These are phyloP conservation scores for Hypoxylon crocopeplum DNA, from an alignment of 495 filamentous ascomycete species.

Conservation along the genomic window DNA sequence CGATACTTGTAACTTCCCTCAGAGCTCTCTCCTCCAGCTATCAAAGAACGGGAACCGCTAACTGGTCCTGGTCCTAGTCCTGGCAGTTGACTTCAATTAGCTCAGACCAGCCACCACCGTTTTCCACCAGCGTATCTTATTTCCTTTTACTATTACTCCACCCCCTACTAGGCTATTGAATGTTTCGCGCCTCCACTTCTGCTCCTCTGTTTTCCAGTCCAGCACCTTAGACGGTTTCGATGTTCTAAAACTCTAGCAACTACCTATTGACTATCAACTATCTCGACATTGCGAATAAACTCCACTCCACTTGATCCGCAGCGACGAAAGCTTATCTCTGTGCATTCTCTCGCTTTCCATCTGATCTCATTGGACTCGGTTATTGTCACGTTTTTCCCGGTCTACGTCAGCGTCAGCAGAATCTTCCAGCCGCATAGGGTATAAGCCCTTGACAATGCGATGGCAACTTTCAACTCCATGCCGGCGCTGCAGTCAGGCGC, in stretches of 20 bases:
- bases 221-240: not conserved
- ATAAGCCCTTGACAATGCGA: constrained; percentile 49
- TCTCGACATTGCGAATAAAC: constrained; percentile 12
- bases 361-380: not conserved
- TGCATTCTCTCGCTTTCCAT: not conserved
- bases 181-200: constrained; percentile 26
- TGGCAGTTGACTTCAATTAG: no score
- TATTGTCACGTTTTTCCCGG: not conserved
- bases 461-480: constrained; percentile 58
- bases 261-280: not conserved
- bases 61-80: no score
- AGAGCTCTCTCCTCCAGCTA: no score
- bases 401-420: constrained; percentile 14
- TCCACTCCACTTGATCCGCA: constrained; percentile 19
- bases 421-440: constrained; percentile 16
- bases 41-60: no score
- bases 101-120: constrained; percentile 18
- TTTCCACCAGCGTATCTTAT: constrained; percentile 2
- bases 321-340: not conserved
- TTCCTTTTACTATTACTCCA: constrained; percentile 12
- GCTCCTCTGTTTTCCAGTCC: not conserved
- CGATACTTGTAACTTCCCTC: not conserved
- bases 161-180: constrained; percentile 18
- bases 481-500: constrained; percentile 48
- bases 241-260: constrained; percentile 13